Percentiles rank a stretch among this genome's conserved stretches.
phyloP scores from a whole-genome alignment of 2,329 filamentous ascomycete genomes.

The Hymenoscyphus linearis region DNA sequence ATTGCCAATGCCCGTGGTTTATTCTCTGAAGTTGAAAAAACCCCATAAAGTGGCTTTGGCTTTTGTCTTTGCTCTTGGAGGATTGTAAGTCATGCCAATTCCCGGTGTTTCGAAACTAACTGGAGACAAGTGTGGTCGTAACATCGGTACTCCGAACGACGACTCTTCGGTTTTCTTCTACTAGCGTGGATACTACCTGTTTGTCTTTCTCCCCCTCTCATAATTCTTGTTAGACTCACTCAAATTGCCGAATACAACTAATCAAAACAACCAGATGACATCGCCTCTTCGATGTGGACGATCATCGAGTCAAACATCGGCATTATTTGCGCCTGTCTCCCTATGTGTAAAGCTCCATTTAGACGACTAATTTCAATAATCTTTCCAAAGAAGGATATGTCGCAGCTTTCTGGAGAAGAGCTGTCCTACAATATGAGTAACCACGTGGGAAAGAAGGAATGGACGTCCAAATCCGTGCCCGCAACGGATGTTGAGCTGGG shows the following conservation, averaged over 20 bases:
- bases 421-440: not conserved
- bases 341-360: slow-evolving; percentile 33
- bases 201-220: not conserved
- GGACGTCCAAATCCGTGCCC: not conserved
- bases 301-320: slow-evolving; percentile 34
- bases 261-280: not conserved
- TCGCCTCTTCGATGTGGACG: slow-evolving; percentile 33
- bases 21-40: slow-evolving; percentile 27
- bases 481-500: not conserved
- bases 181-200: not conserved
- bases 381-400: slow-evolving; percentile 11
- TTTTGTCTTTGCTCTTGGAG: slow-evolving; percentile 34
- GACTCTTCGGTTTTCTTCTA: not conserved
- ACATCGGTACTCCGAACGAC: not conserved
- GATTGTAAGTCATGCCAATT: slow-evolving; percentile 30
- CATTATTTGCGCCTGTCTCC: slow-evolving; percentile 37
- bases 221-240: too few relatives aligned
- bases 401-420: not conserved
- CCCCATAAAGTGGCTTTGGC: slow-evolving; percentile 44
- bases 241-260: not conserved
- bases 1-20: slow-evolving; percentile 33
- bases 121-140: not conserved
- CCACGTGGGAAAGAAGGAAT: not conserved
- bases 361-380: slow-evolving; percentile 19
- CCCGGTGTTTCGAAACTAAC: not conserved